Evolutionary conservation across 495 filamentous ascomycete species (phyloP).

Genomic region (Pseudotulostoma volvatum): DNA sequence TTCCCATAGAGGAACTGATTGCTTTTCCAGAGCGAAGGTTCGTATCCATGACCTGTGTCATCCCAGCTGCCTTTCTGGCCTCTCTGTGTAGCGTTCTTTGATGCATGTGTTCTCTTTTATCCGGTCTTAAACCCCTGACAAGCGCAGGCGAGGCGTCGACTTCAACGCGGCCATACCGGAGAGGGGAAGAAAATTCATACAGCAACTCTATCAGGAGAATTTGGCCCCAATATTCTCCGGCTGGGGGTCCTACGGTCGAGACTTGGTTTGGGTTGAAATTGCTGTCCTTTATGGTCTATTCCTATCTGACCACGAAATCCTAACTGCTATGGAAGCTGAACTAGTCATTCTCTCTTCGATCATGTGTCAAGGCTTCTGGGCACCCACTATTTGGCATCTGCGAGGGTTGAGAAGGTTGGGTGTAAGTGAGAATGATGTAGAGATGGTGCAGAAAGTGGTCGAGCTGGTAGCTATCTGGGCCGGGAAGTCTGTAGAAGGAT

Average conservation of each 20-base stretch:
- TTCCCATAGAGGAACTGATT: conserved; percentile 2
- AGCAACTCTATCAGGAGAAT: conserved; percentile 9
- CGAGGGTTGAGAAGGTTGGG: conserved; percentile 36
- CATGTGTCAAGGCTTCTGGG: conserved; percentile 40
- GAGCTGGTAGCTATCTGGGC: conserved; percentile 7
- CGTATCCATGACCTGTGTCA: not conserved
- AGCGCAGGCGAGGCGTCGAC: conserved; percentile 4
- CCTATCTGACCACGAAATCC: conserved; percentile 34
- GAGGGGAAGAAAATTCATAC: conserved; percentile 6
- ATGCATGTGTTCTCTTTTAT: no score
- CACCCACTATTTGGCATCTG: conserved; percentile 41
- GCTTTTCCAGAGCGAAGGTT: conserved; percentile 5
- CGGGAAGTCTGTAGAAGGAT: conserved; percentile 5
- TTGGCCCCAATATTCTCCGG: conserved; percentile 8
- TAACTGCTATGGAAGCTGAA: conserved; percentile 38
- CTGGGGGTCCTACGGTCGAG: conserved; percentile 6
- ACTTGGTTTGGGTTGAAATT: conserved; percentile 7
- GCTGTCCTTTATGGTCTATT: conserved; percentile 40
- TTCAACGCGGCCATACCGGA: conserved; percentile 3
- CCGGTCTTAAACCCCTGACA: no score
- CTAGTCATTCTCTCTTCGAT: conserved; percentile 38
- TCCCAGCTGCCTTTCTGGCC: no score
- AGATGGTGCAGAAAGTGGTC: conserved; percentile 10
- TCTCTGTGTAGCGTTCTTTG: no score
- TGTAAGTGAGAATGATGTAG: conserved; percentile 31